phyloP scores from a whole-genome alignment of 228 moss, liverwort and hornwort species.

The Sphagnum fallax region DNA sequence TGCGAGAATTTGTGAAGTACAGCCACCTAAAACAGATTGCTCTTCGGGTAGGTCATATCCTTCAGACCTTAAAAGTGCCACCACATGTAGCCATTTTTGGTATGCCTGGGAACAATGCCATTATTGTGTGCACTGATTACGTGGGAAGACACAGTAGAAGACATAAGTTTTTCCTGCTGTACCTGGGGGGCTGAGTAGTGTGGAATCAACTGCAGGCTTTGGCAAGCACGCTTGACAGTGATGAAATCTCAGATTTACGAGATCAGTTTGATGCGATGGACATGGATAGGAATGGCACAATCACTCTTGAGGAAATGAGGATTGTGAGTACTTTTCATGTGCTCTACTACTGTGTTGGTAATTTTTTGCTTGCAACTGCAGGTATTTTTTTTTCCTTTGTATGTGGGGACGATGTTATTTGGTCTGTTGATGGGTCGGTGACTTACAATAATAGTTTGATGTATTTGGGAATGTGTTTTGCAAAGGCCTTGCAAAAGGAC shows the following conservation, averaged over 20 bases:
- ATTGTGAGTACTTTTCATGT: conserved; percentile 9
- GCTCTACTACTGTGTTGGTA: not conserved
- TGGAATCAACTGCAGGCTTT: conserved; percentile 44
- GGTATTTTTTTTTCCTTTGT: not conserved
- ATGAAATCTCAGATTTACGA: conserved; percentile 69
- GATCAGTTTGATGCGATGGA: conserved; percentile 96
- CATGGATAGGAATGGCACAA: conserved; percentile 86
- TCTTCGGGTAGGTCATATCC: conserved; percentile 36
- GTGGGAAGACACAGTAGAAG: not conserved
- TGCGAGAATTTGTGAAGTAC: conserved; percentile 96
- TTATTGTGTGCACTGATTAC: not conserved
- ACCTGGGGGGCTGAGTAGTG: not conserved
- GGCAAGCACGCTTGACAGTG: conserved; percentile 71
- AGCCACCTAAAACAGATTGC: conserved; percentile 93
- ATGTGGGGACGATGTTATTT: not conserved
- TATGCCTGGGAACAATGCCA: not conserved
- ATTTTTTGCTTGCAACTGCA: too few relatives aligned
- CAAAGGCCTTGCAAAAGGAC: conserved; percentile 60
- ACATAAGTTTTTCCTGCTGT: not conserved
- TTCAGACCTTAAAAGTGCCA: not conserved
- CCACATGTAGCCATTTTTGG: not conserved
- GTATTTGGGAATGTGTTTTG: conserved; percentile 4
- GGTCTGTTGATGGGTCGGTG: not conserved
- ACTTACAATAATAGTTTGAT: conserved; percentile 2
- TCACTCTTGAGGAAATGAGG: conserved; percentile 85